phyloP scores from a whole-genome alignment of 352 stramenopile genomes.

The Phytophthora syringae region DNA sequence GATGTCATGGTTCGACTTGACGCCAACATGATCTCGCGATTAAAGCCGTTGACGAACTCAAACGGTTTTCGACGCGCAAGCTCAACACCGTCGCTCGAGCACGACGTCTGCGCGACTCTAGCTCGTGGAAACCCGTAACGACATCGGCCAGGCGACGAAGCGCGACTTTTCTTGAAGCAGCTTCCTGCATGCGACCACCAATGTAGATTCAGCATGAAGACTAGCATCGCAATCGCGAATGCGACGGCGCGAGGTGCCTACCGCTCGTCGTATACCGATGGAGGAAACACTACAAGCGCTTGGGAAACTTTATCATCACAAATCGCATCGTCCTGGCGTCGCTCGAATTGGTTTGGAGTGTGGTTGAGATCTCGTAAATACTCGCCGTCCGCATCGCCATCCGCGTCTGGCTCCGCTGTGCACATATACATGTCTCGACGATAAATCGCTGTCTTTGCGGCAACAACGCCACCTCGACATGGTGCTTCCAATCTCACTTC shows the following conservation, averaged over 20 bases:
- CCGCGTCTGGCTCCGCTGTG: too few species aligned
- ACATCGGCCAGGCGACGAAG: background rate
- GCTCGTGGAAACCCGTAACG: background rate
- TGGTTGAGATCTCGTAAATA: background rate
- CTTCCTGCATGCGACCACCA: background rate
- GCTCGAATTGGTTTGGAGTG: background rate
- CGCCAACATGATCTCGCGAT: background rate
- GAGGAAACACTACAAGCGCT: background rate
- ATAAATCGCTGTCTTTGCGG: background rate
- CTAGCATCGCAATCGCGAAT: background rate
- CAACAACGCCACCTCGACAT: background rate
- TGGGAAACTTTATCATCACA: background rate
- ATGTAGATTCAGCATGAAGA: background rate
- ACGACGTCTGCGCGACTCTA: background rate
- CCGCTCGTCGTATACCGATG: background rate
- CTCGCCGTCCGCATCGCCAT: background rate
- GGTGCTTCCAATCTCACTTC: background rate
- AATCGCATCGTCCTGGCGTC: background rate
- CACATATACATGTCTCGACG: background rate
- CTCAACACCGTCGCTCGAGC: background rate
- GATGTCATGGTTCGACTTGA: background rate
- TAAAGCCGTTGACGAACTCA: conserved; percentile 2
- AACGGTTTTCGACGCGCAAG: background rate
- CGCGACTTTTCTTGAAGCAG: background rate
- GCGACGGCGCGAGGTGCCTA: background rate